Evolutionary conservation across 768 basidiomycete species (phyloP).

Genomic region (Termitomyces bulborhizus): DNA sequence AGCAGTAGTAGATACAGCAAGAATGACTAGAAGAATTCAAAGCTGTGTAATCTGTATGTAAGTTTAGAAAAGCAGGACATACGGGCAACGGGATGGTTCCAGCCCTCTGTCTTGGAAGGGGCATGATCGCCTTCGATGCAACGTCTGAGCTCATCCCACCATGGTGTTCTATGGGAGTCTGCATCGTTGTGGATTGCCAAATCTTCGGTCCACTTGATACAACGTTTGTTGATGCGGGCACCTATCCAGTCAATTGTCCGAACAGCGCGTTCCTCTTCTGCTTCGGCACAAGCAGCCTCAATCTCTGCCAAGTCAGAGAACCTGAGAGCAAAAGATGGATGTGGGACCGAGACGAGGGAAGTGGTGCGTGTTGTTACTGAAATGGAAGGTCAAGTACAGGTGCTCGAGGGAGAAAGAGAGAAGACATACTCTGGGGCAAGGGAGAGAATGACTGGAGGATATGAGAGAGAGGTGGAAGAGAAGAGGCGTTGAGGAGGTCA

Average conservation of each 20-base stretch:
- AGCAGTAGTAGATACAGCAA: slow-evolving; percentile 77
- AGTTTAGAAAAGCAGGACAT: slow-evolving; percentile 22
- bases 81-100: slow-evolving; percentile 87
- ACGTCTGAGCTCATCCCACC: slow-evolving; percentile 82
- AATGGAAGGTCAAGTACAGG: neutral
- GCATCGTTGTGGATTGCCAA: slow-evolving; percentile 40
- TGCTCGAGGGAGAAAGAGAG: neutral
- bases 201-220: slow-evolving; percentile 67
- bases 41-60: neutral
- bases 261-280: slow-evolving; percentile 71
- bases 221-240: slow-evolving; percentile 57
- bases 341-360: slow-evolving; percentile 60
- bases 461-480: slow-evolving; percentile 63
- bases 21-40: slow-evolving; percentile 48
- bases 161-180: slow-evolving; percentile 51
- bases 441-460: slow-evolving; percentile 85
- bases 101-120: slow-evolving; percentile 67
- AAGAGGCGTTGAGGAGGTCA: slow-evolving; percentile 48
- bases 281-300: slow-evolving; percentile 69
- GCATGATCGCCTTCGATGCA: slow-evolving; percentile 75
- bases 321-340: slow-evolving; percentile 65
- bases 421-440: slow-evolving; percentile 61
- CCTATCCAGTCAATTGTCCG: slow-evolving; percentile 87
- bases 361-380: slow-evolving; percentile 79
- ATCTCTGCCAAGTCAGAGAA: slow-evolving; percentile 74